Evolutionary conservation across 2,329 filamentous ascomycete species (phyloP), one percentile per base, ranked within the genome.

Genomic region (Herpotrichia juniperi): DNA sequence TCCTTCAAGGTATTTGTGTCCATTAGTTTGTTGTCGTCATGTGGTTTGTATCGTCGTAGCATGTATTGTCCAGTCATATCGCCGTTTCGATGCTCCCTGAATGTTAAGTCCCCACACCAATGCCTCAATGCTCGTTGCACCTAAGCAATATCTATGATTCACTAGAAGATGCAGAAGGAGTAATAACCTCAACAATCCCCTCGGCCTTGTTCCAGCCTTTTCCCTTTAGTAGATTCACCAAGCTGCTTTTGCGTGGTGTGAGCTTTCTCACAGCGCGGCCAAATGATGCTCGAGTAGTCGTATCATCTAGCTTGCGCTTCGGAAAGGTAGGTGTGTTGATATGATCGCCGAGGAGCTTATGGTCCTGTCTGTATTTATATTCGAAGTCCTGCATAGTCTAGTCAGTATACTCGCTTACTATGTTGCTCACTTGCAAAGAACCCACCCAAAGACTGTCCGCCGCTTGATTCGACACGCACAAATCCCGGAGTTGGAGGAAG

Each of bases 361-460:
- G 56, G 17, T 69, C 64, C 44, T 58, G 65, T 11, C 69, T 58
- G 43, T 72, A 72, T 40, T 48, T 68, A 46, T 61, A 63, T 46
- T 73, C 70, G 34, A 71, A 73, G n/a, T 68, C 68, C 70, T 73
- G 26, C 1, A 19, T 12, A 32, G 32, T 17, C n/a, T 24, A 22
- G 26, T 43, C 35, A 47, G 40, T 16, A 51, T 28, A 16, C n/a
- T n/a, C 16, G 30, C 11, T 12, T 26, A 12, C 21, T 24, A 14
- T 7, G 21, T 12, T 3, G 14, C 8, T n/a, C n/a, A 14, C 3
- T 17, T 9, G 11, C 10, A 6, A 17, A 16, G 2, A 22, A 48
- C 60, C 35, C 61, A 72, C 70, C 59, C 68, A 71, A 7, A 73
- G 62, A 43, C 70, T 71, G 46, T 71, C 66, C 42, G 61, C 61